Percentiles rank a stretch among this genome's conserved stretches.
phyloP scores from a whole-genome alignment of 345 rosid genomes.

The Lepidium africanum region DNA sequence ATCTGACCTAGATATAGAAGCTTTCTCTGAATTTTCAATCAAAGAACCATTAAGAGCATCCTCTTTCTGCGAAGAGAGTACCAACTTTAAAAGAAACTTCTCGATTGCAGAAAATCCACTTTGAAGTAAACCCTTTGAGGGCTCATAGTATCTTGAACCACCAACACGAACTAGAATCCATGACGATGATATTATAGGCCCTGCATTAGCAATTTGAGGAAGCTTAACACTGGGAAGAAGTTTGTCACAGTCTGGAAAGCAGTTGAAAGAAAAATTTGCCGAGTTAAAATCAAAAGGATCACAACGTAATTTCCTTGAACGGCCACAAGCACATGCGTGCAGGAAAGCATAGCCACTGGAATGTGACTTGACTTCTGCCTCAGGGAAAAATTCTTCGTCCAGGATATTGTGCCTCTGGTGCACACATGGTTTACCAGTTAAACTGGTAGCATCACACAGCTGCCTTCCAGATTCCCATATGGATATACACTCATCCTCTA shows the following conservation, averaged over 20 bases:
- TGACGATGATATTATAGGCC: conserved; percentile 52
- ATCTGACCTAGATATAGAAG: conserved; percentile 26
- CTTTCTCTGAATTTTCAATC: conserved; percentile 19
- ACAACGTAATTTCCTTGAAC: conserved; percentile 46
- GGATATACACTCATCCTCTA: conserved; percentile 65
- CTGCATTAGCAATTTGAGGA: conserved; percentile 34
- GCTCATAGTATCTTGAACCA: conserved; percentile 61
- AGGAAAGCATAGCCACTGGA: conserved; percentile 74
- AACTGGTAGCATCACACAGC: conserved; percentile 81
- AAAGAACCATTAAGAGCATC: conserved; percentile 22
- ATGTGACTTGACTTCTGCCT: conserved; percentile 39
- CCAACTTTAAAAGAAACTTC: conserved; percentile 63
- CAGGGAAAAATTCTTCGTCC: conserved; percentile 22
- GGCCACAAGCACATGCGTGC: conserved; percentile 90
- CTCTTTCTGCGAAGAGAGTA: conserved; percentile 44
- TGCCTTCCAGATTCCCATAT: conserved; percentile 84
- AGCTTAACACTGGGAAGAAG: conserved; percentile 51
- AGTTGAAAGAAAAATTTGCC: conserved; percentile 45
- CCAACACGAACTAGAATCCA: conserved; percentile 78
- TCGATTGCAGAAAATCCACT: conserved; percentile 60
- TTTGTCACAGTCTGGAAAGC: conserved; percentile 67
- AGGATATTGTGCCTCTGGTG: conserved; percentile 51
- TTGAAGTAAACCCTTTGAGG: conserved; percentile 69
- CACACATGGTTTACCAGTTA: conserved; percentile 81
- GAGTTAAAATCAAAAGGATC: conserved; percentile 78